Percentiles rank a stretch among this genome's conserved stretches.
phyloP scores from a whole-genome alignment of 2,329 filamentous ascomycete species.

The Alternaria sp. region DNA sequence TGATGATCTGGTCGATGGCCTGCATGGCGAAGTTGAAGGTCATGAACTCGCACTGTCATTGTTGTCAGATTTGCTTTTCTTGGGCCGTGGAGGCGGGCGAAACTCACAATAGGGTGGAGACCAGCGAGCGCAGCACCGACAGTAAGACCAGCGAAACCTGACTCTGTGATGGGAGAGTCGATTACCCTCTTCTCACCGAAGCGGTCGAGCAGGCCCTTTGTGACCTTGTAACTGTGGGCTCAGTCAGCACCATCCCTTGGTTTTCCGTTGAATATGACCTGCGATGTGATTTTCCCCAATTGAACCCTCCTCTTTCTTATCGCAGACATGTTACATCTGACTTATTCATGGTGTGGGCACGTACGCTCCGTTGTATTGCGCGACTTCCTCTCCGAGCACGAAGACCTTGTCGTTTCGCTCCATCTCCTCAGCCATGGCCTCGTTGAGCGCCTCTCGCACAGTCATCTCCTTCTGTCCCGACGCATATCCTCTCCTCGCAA shows the following conservation, averaged over 20 bases:
- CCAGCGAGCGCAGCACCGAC: slow-evolving; percentile 95
- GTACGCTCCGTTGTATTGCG: slow-evolving; percentile 97
- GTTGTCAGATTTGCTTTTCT: slow-evolving; percentile 26
- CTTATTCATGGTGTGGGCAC: slow-evolving; percentile 39
- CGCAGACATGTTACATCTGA: slow-evolving; percentile 17
- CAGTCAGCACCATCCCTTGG: slow-evolving; percentile 49
- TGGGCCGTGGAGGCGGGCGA: neutral
- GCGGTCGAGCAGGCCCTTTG: slow-evolving; percentile 94
- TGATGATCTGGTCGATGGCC: slow-evolving; percentile 99
- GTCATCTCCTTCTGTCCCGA: slow-evolving; percentile 87
- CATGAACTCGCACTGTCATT: slow-evolving; percentile 93
- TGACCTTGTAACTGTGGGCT: slow-evolving; percentile 85
- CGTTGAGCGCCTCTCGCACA: slow-evolving; percentile 95
- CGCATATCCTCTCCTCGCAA: slow-evolving; percentile 65
- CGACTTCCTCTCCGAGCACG: slow-evolving; percentile 95
- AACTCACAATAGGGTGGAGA: slow-evolving; percentile 85
- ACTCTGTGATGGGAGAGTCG: slow-evolving; percentile 98
- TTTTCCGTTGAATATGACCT: neutral
- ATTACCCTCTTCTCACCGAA: slow-evolving; percentile 98
- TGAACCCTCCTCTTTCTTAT: slow-evolving; percentile 6
- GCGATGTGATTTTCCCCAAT: slow-evolving; percentile 9
- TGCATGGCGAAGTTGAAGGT: slow-evolving; percentile 99
- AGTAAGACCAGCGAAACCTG: slow-evolving; percentile 91
- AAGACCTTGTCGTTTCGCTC: slow-evolving; percentile 95
- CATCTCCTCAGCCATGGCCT: slow-evolving; percentile 97